phyloP scores from a whole-genome alignment of 2,329 filamentous ascomycete species.

The Xylariaceae sp. region DNA sequence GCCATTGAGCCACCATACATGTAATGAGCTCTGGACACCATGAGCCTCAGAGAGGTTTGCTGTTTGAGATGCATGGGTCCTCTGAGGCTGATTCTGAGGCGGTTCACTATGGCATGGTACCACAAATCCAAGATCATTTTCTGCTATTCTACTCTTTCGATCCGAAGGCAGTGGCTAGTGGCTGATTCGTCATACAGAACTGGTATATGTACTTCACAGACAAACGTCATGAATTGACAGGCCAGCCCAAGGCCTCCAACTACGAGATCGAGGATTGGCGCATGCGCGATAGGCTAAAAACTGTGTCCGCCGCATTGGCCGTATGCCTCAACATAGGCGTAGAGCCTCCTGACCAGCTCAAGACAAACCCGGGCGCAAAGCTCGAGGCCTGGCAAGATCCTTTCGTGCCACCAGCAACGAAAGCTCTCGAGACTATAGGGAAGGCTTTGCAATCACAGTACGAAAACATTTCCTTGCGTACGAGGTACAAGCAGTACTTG shows the following conservation, averaged over 20 bases:
- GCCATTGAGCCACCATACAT: not conserved
- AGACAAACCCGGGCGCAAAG: slow-evolving; percentile 88
- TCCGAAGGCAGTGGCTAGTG: no score
- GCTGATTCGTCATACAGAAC: slow-evolving; percentile 53
- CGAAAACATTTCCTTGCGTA: slow-evolving; percentile 88
- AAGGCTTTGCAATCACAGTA: slow-evolving; percentile 96
- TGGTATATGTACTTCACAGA: slow-evolving; percentile 99
- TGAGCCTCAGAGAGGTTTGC: no score
- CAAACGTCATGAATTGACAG: slow-evolving; percentile 93
- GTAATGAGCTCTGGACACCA: not conserved
- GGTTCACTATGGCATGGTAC: not conserved
- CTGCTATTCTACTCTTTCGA: not conserved
- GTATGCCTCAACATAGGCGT: slow-evolving; percentile 97
- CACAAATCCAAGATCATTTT: not conserved
- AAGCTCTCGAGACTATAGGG: slow-evolving; percentile 89
- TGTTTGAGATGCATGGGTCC: no score
- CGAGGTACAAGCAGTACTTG: slow-evolving; percentile 95
- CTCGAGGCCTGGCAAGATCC: slow-evolving; percentile 97
- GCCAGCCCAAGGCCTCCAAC: slow-evolving; percentile 68
- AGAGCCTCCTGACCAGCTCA: slow-evolving; percentile 93
- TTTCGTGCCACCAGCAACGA: slow-evolving; percentile 71
- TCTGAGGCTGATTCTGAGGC: no score
- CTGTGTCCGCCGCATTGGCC: slow-evolving; percentile 88
- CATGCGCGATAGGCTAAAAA: slow-evolving; percentile 94
- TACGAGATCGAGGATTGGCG: slow-evolving; percentile 86